Conservation (phyloP, 2,329 filamentous ascomycete genomes). For the Colletotrichum sp. region DNA sequence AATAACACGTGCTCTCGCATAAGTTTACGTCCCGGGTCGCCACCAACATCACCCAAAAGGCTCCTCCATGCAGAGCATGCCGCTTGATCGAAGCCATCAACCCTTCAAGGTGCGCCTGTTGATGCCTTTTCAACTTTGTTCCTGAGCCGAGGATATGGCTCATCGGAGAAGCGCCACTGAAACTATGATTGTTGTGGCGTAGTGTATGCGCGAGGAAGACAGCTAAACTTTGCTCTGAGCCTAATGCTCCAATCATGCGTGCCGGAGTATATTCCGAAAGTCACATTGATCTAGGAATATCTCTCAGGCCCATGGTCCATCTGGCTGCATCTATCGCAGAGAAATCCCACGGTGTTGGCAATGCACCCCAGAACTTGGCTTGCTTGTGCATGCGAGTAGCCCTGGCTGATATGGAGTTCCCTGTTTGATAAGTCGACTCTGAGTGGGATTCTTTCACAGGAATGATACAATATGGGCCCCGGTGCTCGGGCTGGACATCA, state of each 20-base stretch:
- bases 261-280: neutral
- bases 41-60: neutral
- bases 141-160: neutral
- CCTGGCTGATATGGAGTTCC: neutral
- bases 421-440: neutral
- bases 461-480: neutral
- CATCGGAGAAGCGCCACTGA: neutral
- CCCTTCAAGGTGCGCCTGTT: neutral
- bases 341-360: neutral
- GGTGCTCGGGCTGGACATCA: neutral
- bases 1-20: neutral
- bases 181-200: neutral
- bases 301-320: neutral
- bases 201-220: neutral
- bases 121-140: neutral
- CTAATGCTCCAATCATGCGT: neutral
- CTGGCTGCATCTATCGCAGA: neutral
- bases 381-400: neutral
- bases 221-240: neutral
- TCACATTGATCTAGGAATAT: neutral
- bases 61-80: neutral
- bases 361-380: neutral
- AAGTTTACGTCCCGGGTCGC: neutral
- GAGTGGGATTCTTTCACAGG: neutral
- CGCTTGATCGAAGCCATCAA: neutral